Conservation (phyloP, 495 filamentous ascomycete species). For the Margaritispora aquatica region DNA sequence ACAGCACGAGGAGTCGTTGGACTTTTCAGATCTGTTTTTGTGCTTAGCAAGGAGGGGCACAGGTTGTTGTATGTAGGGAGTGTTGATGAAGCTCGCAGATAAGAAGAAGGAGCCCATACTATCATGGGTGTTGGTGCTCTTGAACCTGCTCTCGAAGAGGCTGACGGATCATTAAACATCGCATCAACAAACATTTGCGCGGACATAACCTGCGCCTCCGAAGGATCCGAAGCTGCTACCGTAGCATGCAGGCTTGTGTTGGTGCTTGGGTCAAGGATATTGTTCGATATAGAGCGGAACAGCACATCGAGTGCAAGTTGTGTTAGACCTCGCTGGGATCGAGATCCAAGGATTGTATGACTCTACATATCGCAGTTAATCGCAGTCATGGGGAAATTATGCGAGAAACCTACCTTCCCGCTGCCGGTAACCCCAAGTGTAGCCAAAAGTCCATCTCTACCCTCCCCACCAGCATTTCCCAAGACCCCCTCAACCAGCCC, state of each 20-base stretch:
- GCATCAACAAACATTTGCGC: slow-evolving; percentile 75
- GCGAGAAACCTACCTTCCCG: slow-evolving; percentile 63
- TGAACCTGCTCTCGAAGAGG: slow-evolving; percentile 54
- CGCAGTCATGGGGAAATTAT: not conserved
- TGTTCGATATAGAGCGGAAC: slow-evolving; percentile 67
- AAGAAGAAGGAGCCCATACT: slow-evolving; percentile 49
- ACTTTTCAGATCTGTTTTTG: slow-evolving; percentile 13
- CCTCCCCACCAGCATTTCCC: slow-evolving; percentile 57
- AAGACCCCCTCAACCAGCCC: slow-evolving; percentile 74
- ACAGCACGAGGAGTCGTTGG: slow-evolving; percentile 22
- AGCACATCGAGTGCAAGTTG: slow-evolving; percentile 88
- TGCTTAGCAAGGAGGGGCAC: slow-evolving; percentile 21
- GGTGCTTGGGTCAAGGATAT: slow-evolving; percentile 56
- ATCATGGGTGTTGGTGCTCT: slow-evolving; percentile 77
- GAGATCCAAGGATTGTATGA: slow-evolving; percentile 93
- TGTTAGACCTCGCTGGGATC: slow-evolving; percentile 77
- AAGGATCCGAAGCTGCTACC: slow-evolving; percentile 67
- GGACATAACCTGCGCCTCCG: slow-evolving; percentile 75
- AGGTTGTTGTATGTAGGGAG: slow-evolving; percentile 22
- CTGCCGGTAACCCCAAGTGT: slow-evolving; percentile 93
- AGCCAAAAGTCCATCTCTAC: slow-evolving; percentile 83
- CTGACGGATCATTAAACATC: slow-evolving; percentile 61
- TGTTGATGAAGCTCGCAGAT: no score
- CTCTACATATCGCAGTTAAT: slow-evolving; percentile 50
- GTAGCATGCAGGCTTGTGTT: slow-evolving; percentile 60